Evolutionary conservation across 208 protist genomes (phyloP).

Genomic region (Trypanosoma rangeli): DNA sequence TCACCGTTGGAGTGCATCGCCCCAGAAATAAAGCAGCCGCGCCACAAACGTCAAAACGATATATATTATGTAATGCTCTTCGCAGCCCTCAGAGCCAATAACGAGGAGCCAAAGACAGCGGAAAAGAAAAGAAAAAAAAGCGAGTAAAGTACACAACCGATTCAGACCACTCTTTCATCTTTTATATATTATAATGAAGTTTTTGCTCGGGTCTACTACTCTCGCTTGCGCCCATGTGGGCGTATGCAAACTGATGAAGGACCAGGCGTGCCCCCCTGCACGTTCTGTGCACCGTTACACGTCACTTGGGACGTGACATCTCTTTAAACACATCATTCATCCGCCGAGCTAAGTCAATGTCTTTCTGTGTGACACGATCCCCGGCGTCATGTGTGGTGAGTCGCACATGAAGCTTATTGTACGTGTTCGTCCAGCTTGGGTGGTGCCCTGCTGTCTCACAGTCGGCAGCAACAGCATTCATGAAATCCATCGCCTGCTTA

Average conservation of each 20-base stretch:
- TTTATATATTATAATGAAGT: too few species aligned
- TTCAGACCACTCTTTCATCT: background rate
- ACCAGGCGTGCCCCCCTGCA: background rate
- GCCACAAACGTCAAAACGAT: background rate
- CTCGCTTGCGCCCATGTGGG: too few species aligned
- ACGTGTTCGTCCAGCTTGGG: slow-evolving; percentile 95
- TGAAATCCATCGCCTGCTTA: slow-evolving; percentile 89
- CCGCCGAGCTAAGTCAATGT: slow-evolving; percentile 62
- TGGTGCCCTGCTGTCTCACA: slow-evolving; percentile 93
- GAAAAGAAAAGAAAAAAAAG: slow-evolving; percentile 3
- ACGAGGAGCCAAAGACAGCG: background rate
- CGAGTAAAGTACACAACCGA: background rate
- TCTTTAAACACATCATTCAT: slow-evolving; percentile 56
- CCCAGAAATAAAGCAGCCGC: background rate
- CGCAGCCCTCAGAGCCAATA: background rate
- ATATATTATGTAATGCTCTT: background rate
- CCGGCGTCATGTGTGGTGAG: slow-evolving; percentile 94
- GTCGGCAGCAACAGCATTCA: slow-evolving; percentile 74
- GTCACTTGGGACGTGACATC: background rate
- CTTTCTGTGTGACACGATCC: slow-evolving; percentile 81
- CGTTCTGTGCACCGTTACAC: background rate
- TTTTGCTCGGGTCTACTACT: too few species aligned
- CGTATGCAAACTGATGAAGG: background rate
- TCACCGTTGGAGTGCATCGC: background rate
- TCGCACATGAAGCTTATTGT: slow-evolving; percentile 92